Conservation (phyloP, 1,284 basidiomycete species). For the Trametes versicolor region DNA sequence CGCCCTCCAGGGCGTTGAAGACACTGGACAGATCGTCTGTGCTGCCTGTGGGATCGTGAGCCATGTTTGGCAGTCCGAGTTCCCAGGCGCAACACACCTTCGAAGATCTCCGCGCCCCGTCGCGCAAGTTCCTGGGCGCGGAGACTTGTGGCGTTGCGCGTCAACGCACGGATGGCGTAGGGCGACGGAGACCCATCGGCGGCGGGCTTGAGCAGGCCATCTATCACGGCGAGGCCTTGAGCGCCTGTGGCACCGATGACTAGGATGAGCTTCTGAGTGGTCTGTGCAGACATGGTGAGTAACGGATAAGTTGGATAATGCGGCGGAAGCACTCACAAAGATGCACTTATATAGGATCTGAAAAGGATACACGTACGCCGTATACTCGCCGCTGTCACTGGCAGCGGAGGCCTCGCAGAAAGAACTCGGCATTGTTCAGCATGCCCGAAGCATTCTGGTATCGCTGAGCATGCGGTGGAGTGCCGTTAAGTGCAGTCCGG, state of each 20-base stretch:
- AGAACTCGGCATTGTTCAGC: neutral
- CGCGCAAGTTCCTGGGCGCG: constrained; percentile 28
- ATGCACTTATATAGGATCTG: neutral
- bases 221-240: constrained; percentile 57
- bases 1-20: constrained; percentile 49
- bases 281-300: constrained; percentile 19
- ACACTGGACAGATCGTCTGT: constrained; percentile 48
- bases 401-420: neutral
- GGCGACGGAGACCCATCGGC: constrained; percentile 54
- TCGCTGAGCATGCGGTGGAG: neutral
- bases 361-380: neutral
- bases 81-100: constrained; percentile 45
- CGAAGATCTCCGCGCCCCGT: constrained; percentile 52
- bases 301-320: neutral
- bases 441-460: neutral
- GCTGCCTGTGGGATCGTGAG: constrained; percentile 23
- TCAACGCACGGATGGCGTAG: constrained; percentile 57
- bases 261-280: constrained; percentile 50
- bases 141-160: constrained; percentile 54
- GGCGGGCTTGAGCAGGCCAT: constrained; percentile 51
- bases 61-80: neutral
- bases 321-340: no score
- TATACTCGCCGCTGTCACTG: no score
- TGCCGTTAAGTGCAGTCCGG: neutral
- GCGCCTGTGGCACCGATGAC: constrained; percentile 63